Conservation (phyloP, 108 stramenopile species). For the Schizochytrium sp. region DNA sequence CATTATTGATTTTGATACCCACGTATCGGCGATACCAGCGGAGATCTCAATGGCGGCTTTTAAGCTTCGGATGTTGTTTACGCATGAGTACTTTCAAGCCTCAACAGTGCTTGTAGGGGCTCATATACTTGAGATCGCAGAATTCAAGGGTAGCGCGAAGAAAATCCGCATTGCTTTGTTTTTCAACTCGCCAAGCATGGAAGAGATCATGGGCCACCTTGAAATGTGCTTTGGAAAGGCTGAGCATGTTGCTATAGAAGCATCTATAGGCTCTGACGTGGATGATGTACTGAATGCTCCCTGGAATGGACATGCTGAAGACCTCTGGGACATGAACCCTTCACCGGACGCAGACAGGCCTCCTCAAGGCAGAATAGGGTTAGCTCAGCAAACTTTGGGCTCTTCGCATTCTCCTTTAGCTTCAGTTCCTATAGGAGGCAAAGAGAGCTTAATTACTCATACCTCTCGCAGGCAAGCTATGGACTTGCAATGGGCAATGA, state of each 20-base stretch:
- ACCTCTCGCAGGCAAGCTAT: too few species aligned
- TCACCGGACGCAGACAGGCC: too few species aligned
- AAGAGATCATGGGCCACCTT: neutral
- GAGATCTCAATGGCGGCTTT: conserved; percentile 4
- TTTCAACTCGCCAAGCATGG: neutral
- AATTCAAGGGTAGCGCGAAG: conserved; percentile 37
- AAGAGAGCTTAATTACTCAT: too few species aligned
- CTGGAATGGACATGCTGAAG: neutral
- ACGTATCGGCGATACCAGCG: neutral
- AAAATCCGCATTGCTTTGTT: conserved; percentile 3
- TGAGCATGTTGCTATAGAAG: neutral
- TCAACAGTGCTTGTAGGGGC: neutral
- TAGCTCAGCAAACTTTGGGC: too few species aligned
- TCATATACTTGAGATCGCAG: neutral
- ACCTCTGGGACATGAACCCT: conserved; percentile 17
- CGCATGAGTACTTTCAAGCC: neutral
- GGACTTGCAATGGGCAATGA: too few species aligned
- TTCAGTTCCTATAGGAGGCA: too few species aligned
- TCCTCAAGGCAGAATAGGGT: too few species aligned
- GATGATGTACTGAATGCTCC: neutral
- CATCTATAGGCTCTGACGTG: neutral
- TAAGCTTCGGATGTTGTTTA: conserved; percentile 34
- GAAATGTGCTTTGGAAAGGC: neutral
- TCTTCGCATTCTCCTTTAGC: too few species aligned
- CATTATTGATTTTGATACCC: neutral